phyloP scores from a whole-genome alignment of 2,329 filamentous ascomycete genomes.

The Arthroderma uncinatum region DNA sequence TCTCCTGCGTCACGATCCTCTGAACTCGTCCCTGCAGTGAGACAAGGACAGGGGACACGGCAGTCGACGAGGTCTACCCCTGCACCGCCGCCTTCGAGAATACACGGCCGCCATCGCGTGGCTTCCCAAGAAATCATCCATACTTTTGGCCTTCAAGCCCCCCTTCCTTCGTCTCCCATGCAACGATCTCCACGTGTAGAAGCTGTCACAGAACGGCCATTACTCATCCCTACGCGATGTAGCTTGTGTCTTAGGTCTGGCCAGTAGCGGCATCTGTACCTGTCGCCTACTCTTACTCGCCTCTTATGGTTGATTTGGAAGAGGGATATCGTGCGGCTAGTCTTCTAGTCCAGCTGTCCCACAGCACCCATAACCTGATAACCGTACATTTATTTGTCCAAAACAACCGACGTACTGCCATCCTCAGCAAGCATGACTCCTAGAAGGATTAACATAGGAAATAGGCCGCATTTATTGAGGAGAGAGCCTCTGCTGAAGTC shows the following conservation, averaged over 20 bases:
- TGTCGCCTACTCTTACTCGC: slow-evolving; percentile 2
- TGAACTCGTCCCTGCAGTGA: background rate
- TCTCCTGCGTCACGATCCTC: background rate
- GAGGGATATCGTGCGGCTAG: background rate
- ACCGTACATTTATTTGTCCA: slow-evolving; percentile 1
- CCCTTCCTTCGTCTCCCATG: background rate
- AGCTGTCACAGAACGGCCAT: background rate
- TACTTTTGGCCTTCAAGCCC: background rate
- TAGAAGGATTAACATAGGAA: slow-evolving; percentile 3
- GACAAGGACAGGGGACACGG: background rate
- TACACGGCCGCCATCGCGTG: background rate
- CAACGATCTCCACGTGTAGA: background rate
- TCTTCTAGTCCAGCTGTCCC: background rate
- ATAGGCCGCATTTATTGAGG: background rate
- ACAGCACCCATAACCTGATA: background rate
- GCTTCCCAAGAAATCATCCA: background rate
- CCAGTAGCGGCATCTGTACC: background rate
- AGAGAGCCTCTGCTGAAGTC: background rate
- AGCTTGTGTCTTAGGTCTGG: background rate
- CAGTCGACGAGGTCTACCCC: background rate
- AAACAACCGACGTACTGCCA: slow-evolving; percentile 5
- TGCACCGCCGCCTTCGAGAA: background rate
- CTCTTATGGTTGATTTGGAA: background rate
- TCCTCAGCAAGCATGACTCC: background rate
- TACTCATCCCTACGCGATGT: background rate